Percentiles rank a stretch among this genome's conserved stretches.
Evolutionary conservation across 371 early-diverging fungal species (phyloP).

Genomic region (Astathelohania contejeani): DNA sequence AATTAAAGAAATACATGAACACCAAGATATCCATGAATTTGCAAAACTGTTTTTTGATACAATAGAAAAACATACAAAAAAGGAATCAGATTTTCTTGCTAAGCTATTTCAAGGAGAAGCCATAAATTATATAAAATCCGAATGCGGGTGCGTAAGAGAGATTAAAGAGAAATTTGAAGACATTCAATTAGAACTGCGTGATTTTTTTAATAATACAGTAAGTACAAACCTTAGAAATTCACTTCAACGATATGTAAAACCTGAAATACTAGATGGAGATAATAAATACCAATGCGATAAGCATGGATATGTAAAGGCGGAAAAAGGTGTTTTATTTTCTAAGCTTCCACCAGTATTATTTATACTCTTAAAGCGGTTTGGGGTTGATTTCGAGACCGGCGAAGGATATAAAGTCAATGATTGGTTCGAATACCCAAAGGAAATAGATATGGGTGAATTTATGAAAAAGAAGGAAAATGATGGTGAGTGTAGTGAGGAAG

Average conservation of each 20-base stretch:
- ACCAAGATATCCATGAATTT: constrained; percentile 53
- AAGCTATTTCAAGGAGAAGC: constrained; percentile 29
- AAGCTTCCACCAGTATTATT: constrained; percentile 84
- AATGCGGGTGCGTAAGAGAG: constrained; percentile 41
- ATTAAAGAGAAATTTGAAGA: constrained; percentile 50
- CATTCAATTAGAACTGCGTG: constrained; percentile 30
- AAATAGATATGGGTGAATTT: constrained; percentile 72
- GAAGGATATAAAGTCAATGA: constrained; percentile 64
- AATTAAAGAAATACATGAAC: constrained; percentile 30
- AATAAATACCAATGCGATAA: constrained; percentile 89
- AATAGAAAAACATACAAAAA: constrained; percentile 46
- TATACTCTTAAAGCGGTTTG: constrained; percentile 85
- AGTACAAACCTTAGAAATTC: constrained; percentile 64
- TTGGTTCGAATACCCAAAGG: constrained; percentile 79
- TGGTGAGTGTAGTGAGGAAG: constrained; percentile 23
- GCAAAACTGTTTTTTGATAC: constrained; percentile 48
- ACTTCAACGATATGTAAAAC: constrained; percentile 66
- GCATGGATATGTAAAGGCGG: constrained; percentile 79
- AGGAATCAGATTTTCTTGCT: not conserved
- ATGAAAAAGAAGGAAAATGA: constrained; percentile 56
- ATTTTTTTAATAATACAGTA: not conserved
- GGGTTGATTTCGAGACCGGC: constrained; percentile 65
- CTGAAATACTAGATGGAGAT: constrained; percentile 80
- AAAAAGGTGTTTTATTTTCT: constrained; percentile 79
- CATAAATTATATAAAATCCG: constrained; percentile 29